phyloP scores from a whole-genome alignment of 2,329 filamentous ascomycete genomes.

The Cladorrhinum sp. region DNA sequence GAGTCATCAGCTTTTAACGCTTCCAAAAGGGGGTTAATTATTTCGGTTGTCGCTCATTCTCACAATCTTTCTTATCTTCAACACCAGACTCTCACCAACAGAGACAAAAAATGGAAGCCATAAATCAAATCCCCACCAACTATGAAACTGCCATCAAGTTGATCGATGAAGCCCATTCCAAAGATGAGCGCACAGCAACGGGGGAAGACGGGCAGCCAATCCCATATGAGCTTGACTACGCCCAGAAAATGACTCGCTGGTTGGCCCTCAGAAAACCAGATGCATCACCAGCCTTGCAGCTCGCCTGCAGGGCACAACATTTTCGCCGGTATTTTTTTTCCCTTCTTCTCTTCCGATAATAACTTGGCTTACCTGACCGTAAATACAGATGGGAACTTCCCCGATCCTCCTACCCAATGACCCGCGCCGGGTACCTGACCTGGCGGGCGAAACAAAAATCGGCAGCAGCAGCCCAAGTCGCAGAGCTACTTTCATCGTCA shows the following conservation, averaged over 20 bases:
- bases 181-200: slow-evolving; percentile 55
- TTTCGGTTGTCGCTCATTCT: too few relatives aligned
- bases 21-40: too few relatives aligned
- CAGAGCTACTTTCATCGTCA: slow-evolving; percentile 49
- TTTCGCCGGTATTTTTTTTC: slow-evolving; percentile 57
- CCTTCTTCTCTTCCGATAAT: neutral
- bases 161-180: slow-evolving; percentile 71
- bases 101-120: neutral
- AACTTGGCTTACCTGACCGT: slow-evolving; percentile 2
- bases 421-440: slow-evolving; percentile 70
- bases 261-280: slow-evolving; percentile 58
- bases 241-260: slow-evolving; percentile 73
- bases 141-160: slow-evolving; percentile 56
- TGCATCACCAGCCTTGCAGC: slow-evolving; percentile 64
- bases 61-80: too few relatives aligned
- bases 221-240: slow-evolving; percentile 81
- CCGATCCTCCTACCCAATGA: slow-evolving; percentile 69
- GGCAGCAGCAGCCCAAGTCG: slow-evolving; percentile 54
- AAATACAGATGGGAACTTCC: slow-evolving; percentile 73
- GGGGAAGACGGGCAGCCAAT: slow-evolving; percentile 43
- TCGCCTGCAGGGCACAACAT: slow-evolving; percentile 82
- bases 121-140: slow-evolving; percentile 23
- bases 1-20: too few relatives aligned
- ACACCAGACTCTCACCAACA: too few relatives aligned
- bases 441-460: slow-evolving; percentile 75